Conservation (phyloP, 2,329 filamentous ascomycete species). For the Ophiostoma populinum region DNA sequence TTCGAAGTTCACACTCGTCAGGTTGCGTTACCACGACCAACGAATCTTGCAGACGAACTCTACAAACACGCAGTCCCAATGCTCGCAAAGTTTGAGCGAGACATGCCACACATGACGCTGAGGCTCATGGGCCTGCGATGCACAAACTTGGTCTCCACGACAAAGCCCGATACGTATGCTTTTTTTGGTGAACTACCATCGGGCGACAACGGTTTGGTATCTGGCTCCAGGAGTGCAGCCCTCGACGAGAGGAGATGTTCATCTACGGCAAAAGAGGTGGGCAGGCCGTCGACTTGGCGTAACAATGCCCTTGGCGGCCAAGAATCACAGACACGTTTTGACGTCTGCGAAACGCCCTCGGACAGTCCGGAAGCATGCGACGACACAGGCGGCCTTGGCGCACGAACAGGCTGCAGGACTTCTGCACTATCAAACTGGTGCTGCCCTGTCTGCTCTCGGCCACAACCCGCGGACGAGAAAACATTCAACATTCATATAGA, state of each 20-base stretch:
- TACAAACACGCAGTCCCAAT: slow-evolving; percentile 72
- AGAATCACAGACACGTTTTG: no score
- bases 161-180: slow-evolving; percentile 55
- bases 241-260: no score
- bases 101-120: slow-evolving; percentile 61
- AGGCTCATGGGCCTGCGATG: slow-evolving; percentile 79
- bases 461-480: slow-evolving; percentile 57
- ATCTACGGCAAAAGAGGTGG: no score
- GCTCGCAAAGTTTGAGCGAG: slow-evolving; percentile 66
- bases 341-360: no score
- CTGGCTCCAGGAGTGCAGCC: no score
- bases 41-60: slow-evolving; percentile 61
- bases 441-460: slow-evolving; percentile 72
- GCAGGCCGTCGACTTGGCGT: no score
- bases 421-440: no score
- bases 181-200: slow-evolving; percentile 55
- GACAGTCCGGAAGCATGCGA: no score
- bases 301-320: no score
- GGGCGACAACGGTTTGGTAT: no score
- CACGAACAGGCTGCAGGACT: no score
- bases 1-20: slow-evolving; percentile 86
- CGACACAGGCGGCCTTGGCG: no score
- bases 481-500: slow-evolving; percentile 87
- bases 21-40: slow-evolving; percentile 52
- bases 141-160: slow-evolving; percentile 73